phyloP scores from a whole-genome alignment of 495 filamentous ascomycete genomes.

The Penicillium herquei region DNA sequence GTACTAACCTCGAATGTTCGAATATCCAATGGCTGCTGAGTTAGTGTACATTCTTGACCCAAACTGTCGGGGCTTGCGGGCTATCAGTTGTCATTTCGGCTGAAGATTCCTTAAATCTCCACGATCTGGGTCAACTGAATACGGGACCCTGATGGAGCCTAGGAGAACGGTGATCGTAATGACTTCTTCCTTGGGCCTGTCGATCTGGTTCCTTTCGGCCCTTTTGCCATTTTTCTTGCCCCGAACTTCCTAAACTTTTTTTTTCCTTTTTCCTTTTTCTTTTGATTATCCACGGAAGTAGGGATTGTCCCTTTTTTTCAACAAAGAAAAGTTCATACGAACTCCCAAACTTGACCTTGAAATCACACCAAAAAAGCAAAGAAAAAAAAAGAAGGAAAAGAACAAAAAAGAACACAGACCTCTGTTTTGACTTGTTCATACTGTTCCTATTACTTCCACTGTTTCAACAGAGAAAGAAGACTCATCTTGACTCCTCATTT shows the following conservation, averaged over 20 bases:
- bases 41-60: not conserved
- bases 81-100: slow-evolving; percentile 30
- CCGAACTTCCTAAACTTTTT: not conserved
- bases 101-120: slow-evolving; percentile 38
- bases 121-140: slow-evolving; percentile 27
- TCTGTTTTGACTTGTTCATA: too few relatives aligned
- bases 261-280: slow-evolving; percentile 22
- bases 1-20: too few relatives aligned
- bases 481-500: not conserved
- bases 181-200: slow-evolving; percentile 12
- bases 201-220: slow-evolving; percentile 28
- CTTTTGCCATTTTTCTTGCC: slow-evolving; percentile 3
- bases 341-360: slow-evolving; percentile 14
- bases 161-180: slow-evolving; percentile 26
- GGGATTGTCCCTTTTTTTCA: too few relatives aligned
- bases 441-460: too few relatives aligned
- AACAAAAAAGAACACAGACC: not conserved
- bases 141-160: slow-evolving; percentile 30
- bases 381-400: not conserved
- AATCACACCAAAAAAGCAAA: not conserved
- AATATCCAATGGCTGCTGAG: too few relatives aligned
- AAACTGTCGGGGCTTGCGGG: slow-evolving; percentile 10
- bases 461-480: not conserved
- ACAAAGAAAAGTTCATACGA: too few relatives aligned
- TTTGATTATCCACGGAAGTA: not conserved